These are phyloP conservation scores for Hypoxylon trugodes DNA, from an alignment of 495 filamentous ascomycete species.

Conservation along the genomic window DNA sequence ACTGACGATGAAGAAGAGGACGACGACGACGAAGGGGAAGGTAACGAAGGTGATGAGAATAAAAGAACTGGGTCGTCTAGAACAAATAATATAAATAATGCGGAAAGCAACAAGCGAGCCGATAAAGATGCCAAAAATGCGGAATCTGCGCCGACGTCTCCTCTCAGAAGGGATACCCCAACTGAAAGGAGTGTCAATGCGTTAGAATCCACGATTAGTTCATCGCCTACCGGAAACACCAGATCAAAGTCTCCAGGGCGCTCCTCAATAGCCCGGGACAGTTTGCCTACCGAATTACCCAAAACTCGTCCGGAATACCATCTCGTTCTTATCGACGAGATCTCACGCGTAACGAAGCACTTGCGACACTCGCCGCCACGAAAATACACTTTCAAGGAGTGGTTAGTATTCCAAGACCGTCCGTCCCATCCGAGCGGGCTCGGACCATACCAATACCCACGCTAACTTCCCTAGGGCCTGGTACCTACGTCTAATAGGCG, in stretches of 20 bases:
- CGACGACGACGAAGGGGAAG: constrained; percentile 28
- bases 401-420: constrained; percentile 50
- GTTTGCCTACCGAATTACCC: constrained; percentile 40
- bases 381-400: constrained; percentile 81
- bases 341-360: constrained; percentile 71
- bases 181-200: not conserved
- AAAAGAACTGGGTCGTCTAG: constrained; percentile 30
- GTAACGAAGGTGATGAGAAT: constrained; percentile 23
- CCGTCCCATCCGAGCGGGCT: too few species aligned
- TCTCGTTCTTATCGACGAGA: constrained; percentile 71
- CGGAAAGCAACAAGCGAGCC: constrained; percentile 33
- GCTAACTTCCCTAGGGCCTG: constrained; percentile 55
- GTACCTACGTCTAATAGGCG: constrained; percentile 77
- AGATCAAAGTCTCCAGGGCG: constrained; percentile 45
- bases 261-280: constrained; percentile 42
- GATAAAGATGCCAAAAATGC: constrained; percentile 25
- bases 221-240: not conserved
- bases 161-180: not conserved
- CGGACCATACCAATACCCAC: too few species aligned
- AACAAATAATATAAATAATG: constrained; percentile 24
- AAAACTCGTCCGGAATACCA: constrained; percentile 65
- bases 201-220: not conserved
- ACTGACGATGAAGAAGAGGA: constrained; percentile 30
- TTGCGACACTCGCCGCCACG: constrained; percentile 65
- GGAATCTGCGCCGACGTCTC: constrained; percentile 2